Evolutionary conservation across 345 rosid genomes (phyloP).

Genomic region (Durio zibethinus): DNA sequence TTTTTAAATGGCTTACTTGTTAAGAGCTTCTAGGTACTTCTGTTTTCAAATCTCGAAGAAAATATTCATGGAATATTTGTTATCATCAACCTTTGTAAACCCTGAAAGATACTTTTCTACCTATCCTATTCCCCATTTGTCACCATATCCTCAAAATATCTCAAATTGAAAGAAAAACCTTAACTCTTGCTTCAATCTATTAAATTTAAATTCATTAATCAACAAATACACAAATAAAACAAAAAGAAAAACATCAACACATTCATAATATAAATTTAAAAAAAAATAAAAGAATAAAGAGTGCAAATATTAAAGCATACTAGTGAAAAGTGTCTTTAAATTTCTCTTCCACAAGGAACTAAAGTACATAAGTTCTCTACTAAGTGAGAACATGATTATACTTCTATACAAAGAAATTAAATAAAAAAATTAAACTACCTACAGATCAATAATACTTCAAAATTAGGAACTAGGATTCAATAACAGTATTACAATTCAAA

Average conservation of each 20-base stretch:
- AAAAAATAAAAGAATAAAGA: not conserved
- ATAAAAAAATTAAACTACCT: slow-evolving; percentile 21
- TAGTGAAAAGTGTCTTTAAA: slow-evolving; percentile 72
- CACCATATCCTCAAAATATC: slow-evolving; percentile 81
- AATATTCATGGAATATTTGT: slow-evolving; percentile 88
- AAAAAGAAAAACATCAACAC: not conserved
- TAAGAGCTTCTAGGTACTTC: slow-evolving; percentile 86
- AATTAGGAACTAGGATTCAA: no score
- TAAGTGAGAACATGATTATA: slow-evolving; percentile 64
- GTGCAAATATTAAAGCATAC: slow-evolving; percentile 25
- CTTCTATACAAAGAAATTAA: slow-evolving; percentile 21
- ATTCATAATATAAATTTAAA: not conserved
- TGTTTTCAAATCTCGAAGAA: slow-evolving; percentile 90
- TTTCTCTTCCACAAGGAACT: slow-evolving; percentile 86
- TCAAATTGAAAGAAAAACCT: slow-evolving; percentile 81
- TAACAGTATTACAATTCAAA: no score
- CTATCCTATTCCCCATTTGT: slow-evolving; percentile 89
- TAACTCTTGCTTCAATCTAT: slow-evolving; percentile 86
- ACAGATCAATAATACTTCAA: slow-evolving; percentile 15
- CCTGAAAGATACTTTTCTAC: slow-evolving; percentile 83
- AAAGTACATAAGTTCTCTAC: slow-evolving; percentile 87
- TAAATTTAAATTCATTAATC: slow-evolving; percentile 8
- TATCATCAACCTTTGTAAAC: slow-evolving; percentile 74
- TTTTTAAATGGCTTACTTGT: slow-evolving; percentile 57
- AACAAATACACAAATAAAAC: not conserved